These are phyloP conservation scores for Magnolia kwangsiensis DNA, from an alignment of 164 flowering plant genomes.

Conservation along the genomic window DNA sequence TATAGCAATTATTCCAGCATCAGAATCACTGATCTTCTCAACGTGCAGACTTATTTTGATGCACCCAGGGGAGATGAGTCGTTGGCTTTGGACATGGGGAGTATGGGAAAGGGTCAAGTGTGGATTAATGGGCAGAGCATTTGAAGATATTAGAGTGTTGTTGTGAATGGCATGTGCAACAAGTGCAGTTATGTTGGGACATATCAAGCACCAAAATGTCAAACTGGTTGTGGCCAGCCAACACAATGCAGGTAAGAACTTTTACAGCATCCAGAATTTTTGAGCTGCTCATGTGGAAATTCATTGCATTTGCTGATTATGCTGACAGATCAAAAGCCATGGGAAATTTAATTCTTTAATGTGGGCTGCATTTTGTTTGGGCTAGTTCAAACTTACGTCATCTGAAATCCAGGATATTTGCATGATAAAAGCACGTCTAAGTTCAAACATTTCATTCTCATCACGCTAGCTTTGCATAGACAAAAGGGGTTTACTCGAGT, in stretches of 20 bases:
- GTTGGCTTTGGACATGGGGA: conserved; percentile 80
- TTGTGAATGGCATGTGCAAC: conserved; percentile 70
- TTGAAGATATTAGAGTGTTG: conserved; percentile 83
- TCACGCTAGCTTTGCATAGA: too few species aligned
- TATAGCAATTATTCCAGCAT: neutral
- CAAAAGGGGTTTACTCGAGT: too few species aligned
- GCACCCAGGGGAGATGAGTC: conserved; percentile 77
- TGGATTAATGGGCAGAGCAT: conserved; percentile 97
- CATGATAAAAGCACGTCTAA: too few species aligned
- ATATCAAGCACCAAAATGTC: conserved; percentile 66
- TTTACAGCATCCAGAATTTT: neutral
- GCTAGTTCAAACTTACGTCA: too few species aligned
- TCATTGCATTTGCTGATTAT: too few species aligned
- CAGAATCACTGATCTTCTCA: neutral
- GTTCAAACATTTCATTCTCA: too few species aligned
- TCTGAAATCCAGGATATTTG: too few species aligned
- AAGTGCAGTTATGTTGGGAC: conserved; percentile 71
- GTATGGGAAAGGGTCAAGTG: conserved; percentile 95
- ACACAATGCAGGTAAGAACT: conserved; percentile 78
- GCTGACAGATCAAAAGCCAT: too few species aligned
- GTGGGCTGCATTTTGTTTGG: too few species aligned
- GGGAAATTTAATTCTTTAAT: too few species aligned
- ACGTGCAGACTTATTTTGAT: conserved; percentile 73
- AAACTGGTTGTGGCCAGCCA: conserved; percentile 80
- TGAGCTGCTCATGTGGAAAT: too few species aligned